Conservation (phyloP, 306 rosid species). For the Corylus americana region DNA sequence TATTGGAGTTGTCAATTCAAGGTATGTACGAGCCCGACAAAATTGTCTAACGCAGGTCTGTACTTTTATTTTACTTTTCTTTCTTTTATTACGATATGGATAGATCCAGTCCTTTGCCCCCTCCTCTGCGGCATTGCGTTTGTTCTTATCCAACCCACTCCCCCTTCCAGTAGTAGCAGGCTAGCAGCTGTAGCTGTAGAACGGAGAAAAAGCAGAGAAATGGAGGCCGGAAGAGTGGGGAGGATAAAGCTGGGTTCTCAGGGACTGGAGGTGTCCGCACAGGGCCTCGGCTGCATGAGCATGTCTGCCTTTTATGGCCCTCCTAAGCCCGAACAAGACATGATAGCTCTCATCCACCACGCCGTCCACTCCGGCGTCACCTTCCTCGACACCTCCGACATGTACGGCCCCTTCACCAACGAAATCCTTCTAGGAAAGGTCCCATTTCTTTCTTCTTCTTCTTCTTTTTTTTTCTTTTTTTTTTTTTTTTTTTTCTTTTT, state of each 20-base stretch:
- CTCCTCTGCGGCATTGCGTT: no score
- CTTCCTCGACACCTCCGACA: slow-evolving; percentile 49
- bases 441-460: background rate
- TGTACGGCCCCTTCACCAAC: slow-evolving; percentile 39
- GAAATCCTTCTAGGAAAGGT: slow-evolving; percentile 2
- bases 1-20: no score
- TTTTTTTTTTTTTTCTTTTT: no score
- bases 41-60: no score
- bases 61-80: no score
- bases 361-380: slow-evolving; percentile 45
- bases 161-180: no score
- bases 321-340: slow-evolving; percentile 54
- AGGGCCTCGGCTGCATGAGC: slow-evolving; percentile 62
- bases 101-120: no score
- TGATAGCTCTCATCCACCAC: slow-evolving; percentile 48
- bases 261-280: slow-evolving; percentile 46
- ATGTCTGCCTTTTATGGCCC: slow-evolving; percentile 53
- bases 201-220: no score
- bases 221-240: background rate
- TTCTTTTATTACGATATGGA: no score
- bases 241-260: slow-evolving; percentile 42
- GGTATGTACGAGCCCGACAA: no score
- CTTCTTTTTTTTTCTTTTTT: background rate
- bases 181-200: no score
- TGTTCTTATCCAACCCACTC: no score